These are phyloP conservation scores for Solanum lignicaule DNA, from an alignment of 257 asterid genomes.

Conservation along the genomic window DNA sequence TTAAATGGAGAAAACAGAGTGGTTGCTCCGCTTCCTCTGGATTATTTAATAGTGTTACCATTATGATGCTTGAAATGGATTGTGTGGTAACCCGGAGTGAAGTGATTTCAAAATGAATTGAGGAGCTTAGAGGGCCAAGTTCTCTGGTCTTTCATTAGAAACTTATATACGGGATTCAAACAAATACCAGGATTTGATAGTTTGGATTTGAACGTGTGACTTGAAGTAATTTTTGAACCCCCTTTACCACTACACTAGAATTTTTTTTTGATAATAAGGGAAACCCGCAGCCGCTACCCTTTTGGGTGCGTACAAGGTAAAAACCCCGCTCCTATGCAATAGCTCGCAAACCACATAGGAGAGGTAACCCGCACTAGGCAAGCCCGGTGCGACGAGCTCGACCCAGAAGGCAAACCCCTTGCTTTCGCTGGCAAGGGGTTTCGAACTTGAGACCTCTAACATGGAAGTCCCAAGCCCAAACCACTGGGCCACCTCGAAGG, in stretches of 20 bases:
- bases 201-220: background rate
- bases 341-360: no score
- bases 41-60: background rate
- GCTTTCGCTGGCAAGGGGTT: no score
- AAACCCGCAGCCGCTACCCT: no score
- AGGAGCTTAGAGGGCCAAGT: background rate
- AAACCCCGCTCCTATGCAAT: no score
- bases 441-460: no score
- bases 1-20: background rate
- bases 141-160: background rate
- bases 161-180: background rate
- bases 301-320: no score
- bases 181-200: background rate
- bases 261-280: no score
- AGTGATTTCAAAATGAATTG: background rate
- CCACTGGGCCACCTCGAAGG: no score
- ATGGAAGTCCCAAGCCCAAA: no score
- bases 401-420: no score
- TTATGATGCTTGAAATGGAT: background rate
- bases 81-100: background rate
- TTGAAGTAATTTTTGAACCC: background rate
- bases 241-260: background rate
- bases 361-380: no score
- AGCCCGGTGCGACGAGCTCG: no score
- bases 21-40: background rate